Evolutionary conservation across 1,284 basidiomycete genomes (phyloP).

Genomic region (Ceratobasidium papillatum): DNA sequence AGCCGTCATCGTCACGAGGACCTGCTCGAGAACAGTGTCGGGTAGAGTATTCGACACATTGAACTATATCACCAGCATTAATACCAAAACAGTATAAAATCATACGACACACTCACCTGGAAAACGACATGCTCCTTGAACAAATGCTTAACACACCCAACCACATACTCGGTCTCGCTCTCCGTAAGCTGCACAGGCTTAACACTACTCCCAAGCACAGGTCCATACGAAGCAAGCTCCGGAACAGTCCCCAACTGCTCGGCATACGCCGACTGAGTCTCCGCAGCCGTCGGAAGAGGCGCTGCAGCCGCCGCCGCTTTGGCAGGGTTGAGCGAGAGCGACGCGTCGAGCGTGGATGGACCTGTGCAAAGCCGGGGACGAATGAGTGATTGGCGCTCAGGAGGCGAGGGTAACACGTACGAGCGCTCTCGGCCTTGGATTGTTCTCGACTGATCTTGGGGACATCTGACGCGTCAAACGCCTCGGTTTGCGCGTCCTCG

Average conservation of each 20-base stretch:
- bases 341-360: constrained; percentile 83
- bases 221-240: constrained; percentile 86
- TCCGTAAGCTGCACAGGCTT: constrained; percentile 91
- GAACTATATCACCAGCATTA: constrained; percentile 64
- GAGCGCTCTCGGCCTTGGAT: constrained; percentile 83
- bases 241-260: constrained; percentile 87
- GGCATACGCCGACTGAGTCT: constrained; percentile 86
- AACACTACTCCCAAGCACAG: constrained; percentile 85
- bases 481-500: constrained; percentile 67
- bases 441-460: constrained; percentile 93
- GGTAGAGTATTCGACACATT: constrained; percentile 98
- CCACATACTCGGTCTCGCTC: constrained; percentile 97
- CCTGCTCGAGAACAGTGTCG: constrained; percentile 96
- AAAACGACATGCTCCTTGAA: constrained; percentile 97
- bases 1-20: constrained; percentile 92
- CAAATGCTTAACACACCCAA: constrained; percentile 95
- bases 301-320: constrained; percentile 65
- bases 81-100: background rate
- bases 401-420: constrained; percentile 58
- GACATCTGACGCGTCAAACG: constrained; percentile 83
- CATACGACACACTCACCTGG: constrained; percentile 66
- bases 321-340: constrained; percentile 67
- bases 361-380: constrained; percentile 56
- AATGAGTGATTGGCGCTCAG: background rate
- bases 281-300: constrained; percentile 71